These are phyloP conservation scores for Cichorium intybus DNA, from an alignment of 140 eudicot genomes.

Conservation along the genomic window DNA sequence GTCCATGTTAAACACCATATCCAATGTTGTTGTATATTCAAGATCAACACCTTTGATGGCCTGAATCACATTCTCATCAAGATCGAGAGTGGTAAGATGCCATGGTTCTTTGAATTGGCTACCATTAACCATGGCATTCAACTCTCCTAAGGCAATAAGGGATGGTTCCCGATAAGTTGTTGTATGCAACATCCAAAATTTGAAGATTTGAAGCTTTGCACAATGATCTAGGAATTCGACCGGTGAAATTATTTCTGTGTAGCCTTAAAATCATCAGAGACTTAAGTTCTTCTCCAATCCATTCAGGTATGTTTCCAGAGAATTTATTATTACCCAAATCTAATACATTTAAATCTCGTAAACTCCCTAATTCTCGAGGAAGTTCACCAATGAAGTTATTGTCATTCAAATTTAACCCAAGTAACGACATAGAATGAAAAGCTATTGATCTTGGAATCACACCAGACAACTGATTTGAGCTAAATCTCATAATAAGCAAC, in stretches of 20 bases:
- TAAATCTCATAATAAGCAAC: not conserved
- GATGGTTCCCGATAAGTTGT: conserved; percentile 10
- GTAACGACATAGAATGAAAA: not conserved
- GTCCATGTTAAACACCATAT: conserved; percentile 9
- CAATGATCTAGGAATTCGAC: conserved; percentile 2
- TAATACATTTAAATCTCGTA: too few species aligned
- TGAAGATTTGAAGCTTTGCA: conserved; percentile 8
- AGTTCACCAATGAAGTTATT: not conserved
- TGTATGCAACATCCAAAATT: conserved; percentile 13
- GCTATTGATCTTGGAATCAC: conserved; percentile 11
- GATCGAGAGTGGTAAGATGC: not conserved
- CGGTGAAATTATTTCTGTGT: conserved; percentile 1
- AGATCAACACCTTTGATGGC: conserved; percentile 6
- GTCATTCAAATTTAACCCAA: too few species aligned
- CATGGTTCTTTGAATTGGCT: not conserved
- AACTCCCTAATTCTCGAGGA: too few species aligned
- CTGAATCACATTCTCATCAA: not conserved
- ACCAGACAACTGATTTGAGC: conserved; percentile 6
- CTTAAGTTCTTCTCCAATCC: conserved; percentile 4
- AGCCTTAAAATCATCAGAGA: conserved; percentile 6
- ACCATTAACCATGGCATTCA: conserved; percentile 13
- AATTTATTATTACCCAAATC: too few species aligned
- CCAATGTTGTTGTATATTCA: not conserved
- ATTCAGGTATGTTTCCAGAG: conserved; percentile 6
- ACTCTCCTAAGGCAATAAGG: conserved; percentile 20